Evolutionary conservation across 2,329 filamentous ascomycete species (phyloP).

Genomic region (Neonectria punicea): DNA sequence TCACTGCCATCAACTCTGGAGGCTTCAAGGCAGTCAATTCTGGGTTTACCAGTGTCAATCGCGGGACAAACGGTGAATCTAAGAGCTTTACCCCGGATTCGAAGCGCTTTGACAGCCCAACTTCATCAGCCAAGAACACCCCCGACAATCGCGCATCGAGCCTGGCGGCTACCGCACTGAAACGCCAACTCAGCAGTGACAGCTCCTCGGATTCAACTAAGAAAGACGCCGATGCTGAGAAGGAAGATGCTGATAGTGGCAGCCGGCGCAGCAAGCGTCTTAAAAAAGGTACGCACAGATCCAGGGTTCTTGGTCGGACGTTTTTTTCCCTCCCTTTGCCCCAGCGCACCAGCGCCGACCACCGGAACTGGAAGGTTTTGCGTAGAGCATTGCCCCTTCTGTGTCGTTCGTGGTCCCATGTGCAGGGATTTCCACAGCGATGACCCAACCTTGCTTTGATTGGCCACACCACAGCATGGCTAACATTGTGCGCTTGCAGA

Average conservation of each 20-base stretch:
- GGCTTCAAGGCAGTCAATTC: constrained; percentile 78
- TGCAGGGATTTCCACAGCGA: constrained; percentile 41
- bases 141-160: constrained; percentile 70
- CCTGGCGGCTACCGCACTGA: constrained; percentile 70
- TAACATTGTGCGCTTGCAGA: constrained; percentile 50
- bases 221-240: constrained; percentile 60
- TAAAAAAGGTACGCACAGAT: constrained; percentile 67
- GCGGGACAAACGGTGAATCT: constrained; percentile 54
- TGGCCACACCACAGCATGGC: constrained; percentile 29
- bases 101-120: constrained; percentile 70
- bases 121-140: constrained; percentile 71
- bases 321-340: constrained; percentile 14
- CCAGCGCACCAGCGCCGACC: constrained; percentile 26
- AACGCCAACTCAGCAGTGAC: constrained; percentile 78
- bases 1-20: constrained; percentile 59
- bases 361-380: constrained; percentile 24
- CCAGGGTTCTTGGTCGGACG: background rate
- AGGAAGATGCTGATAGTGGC: constrained; percentile 70
- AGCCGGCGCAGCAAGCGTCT: constrained; percentile 91
- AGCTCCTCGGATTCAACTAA: constrained; percentile 58
- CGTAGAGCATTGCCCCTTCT: constrained; percentile 35
- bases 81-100: constrained; percentile 71
- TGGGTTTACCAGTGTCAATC: constrained; percentile 75
- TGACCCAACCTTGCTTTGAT: constrained; percentile 34
- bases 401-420: constrained; percentile 26